Base-by-base conservation (phyloP, 306 rosid genomes). In the Prinsepia uniflora region DNA sequence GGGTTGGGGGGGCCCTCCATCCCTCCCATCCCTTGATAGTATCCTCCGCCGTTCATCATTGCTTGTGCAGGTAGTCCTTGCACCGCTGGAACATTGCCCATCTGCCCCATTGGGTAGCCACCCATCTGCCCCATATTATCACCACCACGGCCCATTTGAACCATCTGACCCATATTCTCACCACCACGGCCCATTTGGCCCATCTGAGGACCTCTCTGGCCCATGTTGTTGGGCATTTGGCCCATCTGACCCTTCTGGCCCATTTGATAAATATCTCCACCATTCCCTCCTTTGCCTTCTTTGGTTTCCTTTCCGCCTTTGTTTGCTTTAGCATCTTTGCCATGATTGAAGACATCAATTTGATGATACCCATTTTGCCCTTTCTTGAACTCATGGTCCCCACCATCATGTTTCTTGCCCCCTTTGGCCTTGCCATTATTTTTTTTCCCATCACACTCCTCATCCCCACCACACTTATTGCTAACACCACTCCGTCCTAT, bases 1-100 rank as follows among this genome's bases (percentile, higher is more conserved):
- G 81, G 80, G 67, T 81, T 86, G 14, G 84, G 85, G 1, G 36
- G 36, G 8, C 67, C 45, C 20, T 11, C 57, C 20, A 52, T 52
- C 22, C 15, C 82, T 19, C 81, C 87, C 84, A 85, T 79, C 41
- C 96, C 96, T 76, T 65, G 96, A 67, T 84, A 83, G 52, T 89
- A 90, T 5, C 96, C 90, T 52, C 24, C 57, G 12, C 84, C 79
- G 17, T 76, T 87, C 90, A 91, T 83, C 49, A 87, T 83, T 0
- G 86, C 78, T 8, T 77, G 56, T 0, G 96, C 94, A 10, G 97
- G 97, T 53, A 89, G 74, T 5, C 97, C 99, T 76, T 82, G 99
- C 9, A 91, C 95, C 0, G 97, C 96, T 36, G 96, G 87, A 19
- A 80, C 50, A 71, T 77, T 85, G 56, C 90, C 80, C 36, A 78